Evolutionary conservation across 257 asterid species (phyloP), one percentile per base, ranked within the genome.

Genomic region (Penstemon eatonii): DNA sequence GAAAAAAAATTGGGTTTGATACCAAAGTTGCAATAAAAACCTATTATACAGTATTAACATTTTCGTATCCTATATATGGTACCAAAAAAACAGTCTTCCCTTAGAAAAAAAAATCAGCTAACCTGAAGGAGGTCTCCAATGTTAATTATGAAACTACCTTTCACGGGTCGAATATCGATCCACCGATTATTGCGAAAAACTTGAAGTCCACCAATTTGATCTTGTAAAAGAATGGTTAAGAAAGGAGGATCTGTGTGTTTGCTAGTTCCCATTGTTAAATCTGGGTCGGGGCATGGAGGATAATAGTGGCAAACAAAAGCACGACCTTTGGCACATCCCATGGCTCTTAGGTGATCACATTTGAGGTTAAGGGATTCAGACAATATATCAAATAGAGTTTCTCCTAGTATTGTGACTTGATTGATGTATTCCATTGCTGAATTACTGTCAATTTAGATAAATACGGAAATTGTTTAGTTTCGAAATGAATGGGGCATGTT

Each of bases 261-360:
- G 52, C 54, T 13, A 6, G 52, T 44, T 3, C 66, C 66, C 7
- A 61, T 5, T 9, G 54, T 42, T 12, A 43, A 39, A 15, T 62
- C 67, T n/a, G 67, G 67, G 12, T 62, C 54, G 5, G 67, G 67
- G 36, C 67, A 62, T 0, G 67, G 41, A 7, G 67, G 67, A 62
- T 62, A 62, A 19, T 62, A 62, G 7, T 62, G 54, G 52, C 8
- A 1, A 8, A 62, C 19, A 8, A 62, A 6, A 11, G 67, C 52
- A 7, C 12, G 66, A 2, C 66, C 66, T 10, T 61, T 37, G 5
- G 52, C 51, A 13, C 66, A 61, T 8, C 42, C 66, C 66, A 61
- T 11, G 50, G 41, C 19, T 3, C 3, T 10, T 9, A 61, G 39
- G 38, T 61, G 66, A 52, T 61, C 18, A 1, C 25, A 6, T 4